Evolutionary conservation across 371 early-diverging fungal species (phyloP).

Genomic region (Rhizopus sp.): DNA sequence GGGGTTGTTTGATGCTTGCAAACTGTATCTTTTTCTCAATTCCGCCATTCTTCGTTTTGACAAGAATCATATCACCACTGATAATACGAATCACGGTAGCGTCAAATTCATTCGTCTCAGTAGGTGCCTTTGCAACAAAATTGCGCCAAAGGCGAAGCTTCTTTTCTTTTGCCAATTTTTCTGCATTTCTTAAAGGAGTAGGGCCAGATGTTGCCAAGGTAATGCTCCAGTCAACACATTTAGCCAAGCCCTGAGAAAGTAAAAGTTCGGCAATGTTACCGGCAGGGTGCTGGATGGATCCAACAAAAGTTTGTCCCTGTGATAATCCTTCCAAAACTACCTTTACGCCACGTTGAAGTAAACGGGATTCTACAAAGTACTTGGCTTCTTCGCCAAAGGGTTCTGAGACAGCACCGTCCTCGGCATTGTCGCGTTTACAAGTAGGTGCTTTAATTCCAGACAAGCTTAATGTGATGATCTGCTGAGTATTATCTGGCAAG

Average conservation of each 20-base stretch:
- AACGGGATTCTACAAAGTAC: slow-evolving; percentile 86
- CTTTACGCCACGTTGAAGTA: slow-evolving; percentile 89
- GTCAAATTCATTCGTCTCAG: slow-evolving; percentile 59
- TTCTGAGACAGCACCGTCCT: slow-evolving; percentile 67
- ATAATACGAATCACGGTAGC: slow-evolving; percentile 68
- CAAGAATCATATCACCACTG: slow-evolving; percentile 80
- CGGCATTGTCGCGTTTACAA: slow-evolving; percentile 73
- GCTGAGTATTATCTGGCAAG: slow-evolving; percentile 60
- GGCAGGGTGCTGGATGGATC: slow-evolving; percentile 78
- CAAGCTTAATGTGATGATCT: slow-evolving; percentile 76
- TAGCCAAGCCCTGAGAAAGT: slow-evolving; percentile 82
- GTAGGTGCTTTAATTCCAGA: slow-evolving; percentile 90
- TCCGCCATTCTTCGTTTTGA: slow-evolving; percentile 54
- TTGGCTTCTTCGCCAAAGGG: slow-evolving; percentile 93
- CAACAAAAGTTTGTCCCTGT: slow-evolving; percentile 74
- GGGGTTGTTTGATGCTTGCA: slow-evolving; percentile 79
- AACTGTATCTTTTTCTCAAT: slow-evolving; percentile 81
- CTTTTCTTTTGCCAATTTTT: slow-evolving; percentile 73
- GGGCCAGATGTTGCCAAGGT: slow-evolving; percentile 79
- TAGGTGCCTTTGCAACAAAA: slow-evolving; percentile 42
- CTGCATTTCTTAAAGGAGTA: slow-evolving; percentile 74
- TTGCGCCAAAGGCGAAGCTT: slow-evolving; percentile 83
- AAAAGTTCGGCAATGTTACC: slow-evolving; percentile 94
- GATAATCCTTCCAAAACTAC: slow-evolving; percentile 76
- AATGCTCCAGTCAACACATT: slow-evolving; percentile 88